Conservation (phyloP, 139 green algal genomes). For the Axilococcus clingmanii region DNA sequence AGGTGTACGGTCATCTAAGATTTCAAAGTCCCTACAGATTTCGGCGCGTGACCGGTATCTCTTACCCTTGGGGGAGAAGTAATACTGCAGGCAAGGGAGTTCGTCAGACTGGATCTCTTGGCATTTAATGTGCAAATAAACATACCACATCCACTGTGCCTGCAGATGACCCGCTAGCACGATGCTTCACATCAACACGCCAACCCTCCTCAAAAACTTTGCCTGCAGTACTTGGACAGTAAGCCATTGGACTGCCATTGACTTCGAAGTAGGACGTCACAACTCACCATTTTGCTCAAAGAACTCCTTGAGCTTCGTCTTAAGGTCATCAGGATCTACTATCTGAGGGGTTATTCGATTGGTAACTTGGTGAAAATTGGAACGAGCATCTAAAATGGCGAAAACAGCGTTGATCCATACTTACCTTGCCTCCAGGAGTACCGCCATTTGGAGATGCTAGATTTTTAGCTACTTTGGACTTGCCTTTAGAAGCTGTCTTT, state of each 20-base stretch:
- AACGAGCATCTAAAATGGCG: too few relatives aligned
- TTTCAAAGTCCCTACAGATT: slow-evolving; percentile 15
- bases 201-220: slow-evolving; percentile 28
- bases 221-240: slow-evolving; percentile 2
- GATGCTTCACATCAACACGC: slow-evolving; percentile 41
- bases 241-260: background rate
- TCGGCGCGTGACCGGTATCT: slow-evolving; percentile 39
- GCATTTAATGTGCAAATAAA: background rate
- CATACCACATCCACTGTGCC: slow-evolving; percentile 37
- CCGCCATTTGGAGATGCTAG: too few relatives aligned
- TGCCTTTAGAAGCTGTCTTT: too few relatives aligned
- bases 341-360: too few relatives aligned
- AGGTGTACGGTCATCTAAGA: too few relatives aligned
- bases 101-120: background rate
- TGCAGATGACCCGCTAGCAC: slow-evolving; percentile 28
- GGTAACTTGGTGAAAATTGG: too few relatives aligned
- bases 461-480: too few relatives aligned
- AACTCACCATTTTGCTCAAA: slow-evolving; percentile 25
- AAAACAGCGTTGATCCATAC: too few relatives aligned
- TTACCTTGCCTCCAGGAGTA: too few relatives aligned
- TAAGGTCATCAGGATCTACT: too few relatives aligned
- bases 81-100: slow-evolving; percentile 30
- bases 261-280: too few relatives aligned
- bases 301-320: slow-evolving; percentile 11
- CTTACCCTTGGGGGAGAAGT: slow-evolving; percentile 34